Percentiles rank a stretch among this genome's conserved stretches.
These are phyloP conservation scores for Fomitopsis pinicola DNA, from an alignment of 1,284 basidiomycete species.

Conservation along the genomic window DNA sequence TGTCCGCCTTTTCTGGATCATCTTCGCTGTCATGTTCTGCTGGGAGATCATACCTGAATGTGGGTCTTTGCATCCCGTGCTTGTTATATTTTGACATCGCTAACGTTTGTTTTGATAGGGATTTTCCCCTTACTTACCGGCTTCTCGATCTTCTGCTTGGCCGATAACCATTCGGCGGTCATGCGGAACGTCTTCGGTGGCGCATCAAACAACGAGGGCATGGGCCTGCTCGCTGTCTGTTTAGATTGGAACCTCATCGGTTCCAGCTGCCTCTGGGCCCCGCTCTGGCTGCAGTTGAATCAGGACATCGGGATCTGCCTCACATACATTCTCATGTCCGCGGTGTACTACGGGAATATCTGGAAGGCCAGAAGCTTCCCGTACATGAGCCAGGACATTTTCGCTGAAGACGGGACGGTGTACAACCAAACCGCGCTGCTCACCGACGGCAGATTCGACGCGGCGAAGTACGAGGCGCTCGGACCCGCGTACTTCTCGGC, in stretches of 20 bases:
- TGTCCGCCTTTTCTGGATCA: slow-evolving; percentile 28
- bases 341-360: slow-evolving; percentile 29
- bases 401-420: slow-evolving; percentile 20
- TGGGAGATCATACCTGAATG: slow-evolving; percentile 44
- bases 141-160: slow-evolving; percentile 55
- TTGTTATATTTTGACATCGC: background rate
- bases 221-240: slow-evolving; percentile 45
- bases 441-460: slow-evolving; percentile 27
- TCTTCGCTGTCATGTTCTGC: slow-evolving; percentile 24
- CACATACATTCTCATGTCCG: slow-evolving; percentile 29
- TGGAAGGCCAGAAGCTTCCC: slow-evolving; percentile 30
- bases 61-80: slow-evolving; percentile 23
- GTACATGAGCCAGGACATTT: slow-evolving; percentile 30
- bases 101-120: slow-evolving; percentile 12
- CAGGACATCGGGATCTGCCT: slow-evolving; percentile 29
- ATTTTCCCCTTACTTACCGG: slow-evolving; percentile 39
- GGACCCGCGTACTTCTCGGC: slow-evolving; percentile 30
- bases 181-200: slow-evolving; percentile 60
- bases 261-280: slow-evolving; percentile 25
- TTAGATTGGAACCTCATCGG: slow-evolving; percentile 49
- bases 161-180: slow-evolving; percentile 39
- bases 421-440: slow-evolving; percentile 30
- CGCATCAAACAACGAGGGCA: slow-evolving; percentile 55
- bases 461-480: slow-evolving; percentile 23
- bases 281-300: slow-evolving; percentile 30